These are phyloP conservation scores for Huntiella moniliformis DNA, from an alignment of 2,329 filamentous ascomycete genomes.

Conservation along the genomic window DNA sequence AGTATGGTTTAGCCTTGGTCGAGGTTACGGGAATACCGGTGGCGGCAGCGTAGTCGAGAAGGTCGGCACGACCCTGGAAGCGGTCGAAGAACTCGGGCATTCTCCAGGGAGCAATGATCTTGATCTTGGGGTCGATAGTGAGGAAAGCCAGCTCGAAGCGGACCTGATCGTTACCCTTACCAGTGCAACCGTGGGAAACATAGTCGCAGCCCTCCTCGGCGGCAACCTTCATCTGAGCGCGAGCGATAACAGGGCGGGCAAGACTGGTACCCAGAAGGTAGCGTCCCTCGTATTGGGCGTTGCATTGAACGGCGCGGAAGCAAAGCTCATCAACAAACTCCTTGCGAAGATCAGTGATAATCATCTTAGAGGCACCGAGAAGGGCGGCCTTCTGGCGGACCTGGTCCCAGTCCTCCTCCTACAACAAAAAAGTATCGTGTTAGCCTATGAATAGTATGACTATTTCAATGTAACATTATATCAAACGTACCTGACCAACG, in stretches of 20 bases:
- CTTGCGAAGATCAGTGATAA: conserved; percentile 40
- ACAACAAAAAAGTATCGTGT: neutral
- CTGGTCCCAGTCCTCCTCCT: conserved; percentile 16
- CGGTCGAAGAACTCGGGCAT: conserved; percentile 49
- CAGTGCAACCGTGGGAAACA: conserved; percentile 30
- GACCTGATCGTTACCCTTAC: conserved; percentile 31
- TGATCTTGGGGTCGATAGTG: conserved; percentile 42
- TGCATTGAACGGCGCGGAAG: conserved; percentile 55
- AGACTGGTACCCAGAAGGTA: conserved; percentile 30
- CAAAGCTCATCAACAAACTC: conserved; percentile 61
- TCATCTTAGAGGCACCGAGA: conserved; percentile 22
- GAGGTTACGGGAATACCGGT: conserved; percentile 53
- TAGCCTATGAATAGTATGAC: neutral
- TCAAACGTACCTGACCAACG: conserved; percentile 38
- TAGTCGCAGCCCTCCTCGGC: conserved; percentile 18
- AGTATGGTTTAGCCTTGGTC: conserved; percentile 55
- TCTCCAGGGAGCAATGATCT: conserved; percentile 60
- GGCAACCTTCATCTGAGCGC: conserved; percentile 34
- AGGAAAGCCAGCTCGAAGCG: conserved; percentile 22
- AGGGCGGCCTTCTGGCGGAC: conserved; percentile 23
- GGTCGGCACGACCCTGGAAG: conserved; percentile 52
- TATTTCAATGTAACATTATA: neutral
- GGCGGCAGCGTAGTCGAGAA: conserved; percentile 51
- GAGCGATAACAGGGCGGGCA: conserved; percentile 46
- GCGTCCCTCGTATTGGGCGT: conserved; percentile 41